A percentile compares a stretch with the other conserved stretches of the same genome.
phyloP scores from a whole-genome alignment of 2,329 filamentous ascomycete species.

The Aureobasidium sp. region DNA sequence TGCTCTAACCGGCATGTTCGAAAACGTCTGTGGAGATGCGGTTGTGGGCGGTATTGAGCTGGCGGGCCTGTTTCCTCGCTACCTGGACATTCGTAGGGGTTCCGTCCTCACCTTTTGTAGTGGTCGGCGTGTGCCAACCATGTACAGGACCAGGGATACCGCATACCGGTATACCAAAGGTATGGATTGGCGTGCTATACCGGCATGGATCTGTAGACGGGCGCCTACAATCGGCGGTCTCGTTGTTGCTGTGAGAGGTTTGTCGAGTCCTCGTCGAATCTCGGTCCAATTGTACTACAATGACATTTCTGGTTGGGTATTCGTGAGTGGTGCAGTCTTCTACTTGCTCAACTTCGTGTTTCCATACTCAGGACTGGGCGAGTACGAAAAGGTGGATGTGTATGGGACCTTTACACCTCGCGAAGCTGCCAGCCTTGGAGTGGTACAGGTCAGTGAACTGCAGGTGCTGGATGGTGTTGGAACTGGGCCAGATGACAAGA shows the following conservation, averaged over 20 bases:
- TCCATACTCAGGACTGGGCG: conserved; percentile 32
- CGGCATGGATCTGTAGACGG: conserved; percentile 38
- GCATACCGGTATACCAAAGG: conserved; percentile 38
- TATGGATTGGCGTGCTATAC: conserved; percentile 35
- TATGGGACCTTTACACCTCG: conserved; percentile 38
- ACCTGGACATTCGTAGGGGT: conserved; percentile 1
- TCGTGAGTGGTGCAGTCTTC: conserved; percentile 13
- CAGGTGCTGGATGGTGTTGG: background rate
- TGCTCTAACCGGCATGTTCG: conserved; percentile 32
- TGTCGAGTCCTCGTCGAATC: conserved; percentile 26
- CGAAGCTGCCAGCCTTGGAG: conserved; percentile 34
- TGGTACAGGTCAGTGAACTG: conserved; percentile 23
- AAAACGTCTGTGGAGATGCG: conserved; percentile 20
- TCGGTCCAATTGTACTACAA: conserved; percentile 40
- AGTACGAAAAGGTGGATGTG: conserved; percentile 36
- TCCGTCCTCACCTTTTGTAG: conserved; percentile 28
- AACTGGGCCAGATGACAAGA: background rate
- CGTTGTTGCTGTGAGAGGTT: conserved; percentile 28
- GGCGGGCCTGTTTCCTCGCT: background rate
- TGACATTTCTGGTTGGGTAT: conserved; percentile 38
- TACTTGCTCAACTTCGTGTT: conserved; percentile 30
- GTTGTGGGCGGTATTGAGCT: conserved; percentile 1
- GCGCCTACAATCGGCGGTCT: conserved; percentile 36
- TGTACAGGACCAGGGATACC: conserved; percentile 29
- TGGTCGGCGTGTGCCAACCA: conserved; percentile 29